Evolutionary conservation across 2,329 filamentous ascomycete species (phyloP), one percentile per base, ranked within the genome.

Genomic region (Neopestalotiopsis sp.): DNA sequence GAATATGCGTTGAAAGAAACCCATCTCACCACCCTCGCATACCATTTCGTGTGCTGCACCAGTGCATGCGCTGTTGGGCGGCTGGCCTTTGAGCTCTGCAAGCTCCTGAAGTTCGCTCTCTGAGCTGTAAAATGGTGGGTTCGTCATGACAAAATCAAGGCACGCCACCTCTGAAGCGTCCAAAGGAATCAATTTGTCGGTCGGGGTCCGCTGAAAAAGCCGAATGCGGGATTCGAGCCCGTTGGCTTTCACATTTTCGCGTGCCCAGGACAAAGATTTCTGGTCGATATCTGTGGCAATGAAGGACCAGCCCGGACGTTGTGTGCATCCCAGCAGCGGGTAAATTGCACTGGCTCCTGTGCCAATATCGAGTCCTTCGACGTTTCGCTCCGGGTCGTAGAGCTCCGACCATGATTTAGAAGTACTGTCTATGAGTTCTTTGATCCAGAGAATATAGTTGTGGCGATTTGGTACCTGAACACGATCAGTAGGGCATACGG

Each of bases 341-440:
- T 98, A 99, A 74, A 99, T 97, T 74, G 92, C 92, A 73, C 94
- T 97, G 17, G 95, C 93, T 1, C 96, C 96, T 1, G 94, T 97
- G 56, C 96, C 96, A 71, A 98, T 91, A 73, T 97, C 95, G 2
- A 97, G 81, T 0, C 95, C 95, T 0, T 87, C 78, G 2, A 94
- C 84, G 57, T 85, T 81, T n/a, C 87, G 82, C 0, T 76, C 77
- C 2, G 78, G 76, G 2, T 78, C 75, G 2, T 86, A 81, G 0
- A 82, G 78, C 67, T 89, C 83, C 2, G 56, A 20, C 49, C 67
- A 68, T 1, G 71, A 73, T 72, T 89, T 91, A 0, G 82, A 83
- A 0, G 91, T 92, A 1, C 89, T 91, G 75, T 97, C 94, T 6
- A 98, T 78, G 0, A 99, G 87, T 3, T 87, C 86, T 75, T 97